phyloP scores from a whole-genome alignment of 305 asterid genomes.

The Fraxinus sp. region DNA sequence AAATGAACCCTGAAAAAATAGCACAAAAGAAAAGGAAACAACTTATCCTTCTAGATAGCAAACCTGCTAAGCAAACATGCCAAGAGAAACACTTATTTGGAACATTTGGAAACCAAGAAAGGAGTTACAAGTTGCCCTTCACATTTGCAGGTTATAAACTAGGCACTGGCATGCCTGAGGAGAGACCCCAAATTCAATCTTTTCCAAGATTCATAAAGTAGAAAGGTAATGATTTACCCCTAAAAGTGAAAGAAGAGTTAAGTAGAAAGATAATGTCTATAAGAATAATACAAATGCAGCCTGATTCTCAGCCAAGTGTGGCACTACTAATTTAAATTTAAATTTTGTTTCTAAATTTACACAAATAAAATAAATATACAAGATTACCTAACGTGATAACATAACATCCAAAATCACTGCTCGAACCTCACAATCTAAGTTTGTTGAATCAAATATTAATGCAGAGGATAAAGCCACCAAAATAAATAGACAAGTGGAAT shows the following conservation, averaged over 20 bases:
- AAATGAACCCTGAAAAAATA: constrained; percentile 57
- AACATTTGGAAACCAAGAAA: not conserved
- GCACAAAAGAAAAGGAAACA: constrained; percentile 9
- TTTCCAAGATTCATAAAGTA: not conserved
- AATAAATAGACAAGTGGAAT: not conserved
- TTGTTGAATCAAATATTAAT: not conserved
- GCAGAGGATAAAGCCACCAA: not conserved
- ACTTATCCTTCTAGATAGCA: not conserved
- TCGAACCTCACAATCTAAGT: not conserved
- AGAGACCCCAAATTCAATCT: not conserved
- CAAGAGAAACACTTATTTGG: not conserved
- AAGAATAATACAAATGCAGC: not conserved
- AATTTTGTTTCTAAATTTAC: not conserved
- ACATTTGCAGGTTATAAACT: constrained; percentile 5
- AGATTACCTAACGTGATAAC: not conserved
- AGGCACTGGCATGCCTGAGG: not conserved
- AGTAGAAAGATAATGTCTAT: not conserved
- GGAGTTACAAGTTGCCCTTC: not conserved
- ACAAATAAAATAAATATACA: not conserved
- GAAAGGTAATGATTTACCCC: not conserved
- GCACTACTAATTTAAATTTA: not conserved
- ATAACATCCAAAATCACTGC: not conserved
- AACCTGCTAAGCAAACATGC: not conserved
- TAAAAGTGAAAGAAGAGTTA: not conserved
- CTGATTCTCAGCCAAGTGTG: not conserved